A percentile compares a stretch with the other conserved stretches of the same genome.
phyloP scores from a whole-genome alignment of 2,329 filamentous ascomycete species.

The Calonectria honghensis region DNA sequence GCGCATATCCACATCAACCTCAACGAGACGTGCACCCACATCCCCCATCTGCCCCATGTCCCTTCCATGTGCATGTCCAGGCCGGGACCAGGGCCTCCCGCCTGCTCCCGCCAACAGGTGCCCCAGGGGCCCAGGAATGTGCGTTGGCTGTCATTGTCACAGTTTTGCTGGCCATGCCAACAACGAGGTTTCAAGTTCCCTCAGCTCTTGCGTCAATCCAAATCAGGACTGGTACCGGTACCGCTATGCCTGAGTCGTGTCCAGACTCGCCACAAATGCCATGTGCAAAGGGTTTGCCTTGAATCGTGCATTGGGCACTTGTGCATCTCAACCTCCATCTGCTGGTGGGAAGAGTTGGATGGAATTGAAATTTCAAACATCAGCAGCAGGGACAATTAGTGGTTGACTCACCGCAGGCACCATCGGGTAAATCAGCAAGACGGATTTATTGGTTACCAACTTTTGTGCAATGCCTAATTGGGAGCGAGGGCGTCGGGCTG shows the following conservation, averaged over 20 bases:
- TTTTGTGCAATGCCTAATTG: constrained; percentile 12
- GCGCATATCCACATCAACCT: constrained; percentile 5
- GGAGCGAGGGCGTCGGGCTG: constrained; percentile 17
- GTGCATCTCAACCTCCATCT: constrained; percentile 6
- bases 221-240: neutral
- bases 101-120: constrained; percentile 36
- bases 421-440: constrained; percentile 20
- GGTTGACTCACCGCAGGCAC: neutral
- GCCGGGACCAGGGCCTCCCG: constrained; percentile 44
- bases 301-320: constrained; percentile 30
- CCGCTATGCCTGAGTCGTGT: constrained; percentile 13
- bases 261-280: constrained; percentile 13
- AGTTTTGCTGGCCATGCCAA: constrained; percentile 36
- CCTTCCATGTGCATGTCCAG: constrained; percentile 24
- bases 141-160: constrained; percentile 34
- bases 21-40: constrained; percentile 39
- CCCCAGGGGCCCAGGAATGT: constrained; percentile 39
- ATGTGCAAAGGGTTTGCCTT: constrained; percentile 1
- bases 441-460: neutral
- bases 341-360: neutral
- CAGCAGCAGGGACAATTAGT: neutral
- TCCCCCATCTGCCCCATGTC: constrained; percentile 48
- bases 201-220: constrained; percentile 11
- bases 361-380: constrained; percentile 7
- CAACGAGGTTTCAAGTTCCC: constrained; percentile 32